phyloP scores from a whole-genome alignment of 129 eudicot species.

The Solidago caesia region DNA sequence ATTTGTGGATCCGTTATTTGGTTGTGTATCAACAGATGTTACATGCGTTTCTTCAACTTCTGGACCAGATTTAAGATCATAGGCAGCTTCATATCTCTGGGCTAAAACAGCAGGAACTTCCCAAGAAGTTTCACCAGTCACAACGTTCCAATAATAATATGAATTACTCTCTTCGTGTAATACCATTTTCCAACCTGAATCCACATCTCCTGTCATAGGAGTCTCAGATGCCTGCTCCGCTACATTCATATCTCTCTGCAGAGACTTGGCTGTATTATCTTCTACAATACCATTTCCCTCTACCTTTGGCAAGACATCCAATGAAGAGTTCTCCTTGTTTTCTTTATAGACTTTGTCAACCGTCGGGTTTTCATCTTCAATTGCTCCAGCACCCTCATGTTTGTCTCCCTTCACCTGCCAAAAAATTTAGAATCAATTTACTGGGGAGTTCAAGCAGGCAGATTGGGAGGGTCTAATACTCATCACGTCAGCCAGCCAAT shows the following conservation, averaged over 20 bases:
- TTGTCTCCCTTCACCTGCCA: constrained; percentile 44
- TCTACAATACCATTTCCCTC: constrained; percentile 31
- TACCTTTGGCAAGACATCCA: constrained; percentile 29
- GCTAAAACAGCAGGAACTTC: constrained; percentile 61
- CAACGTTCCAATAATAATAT: constrained; percentile 89
- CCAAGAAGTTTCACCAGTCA: constrained; percentile 97
- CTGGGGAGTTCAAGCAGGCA: not conserved
- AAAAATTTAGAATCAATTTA: not conserved
- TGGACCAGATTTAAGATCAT: constrained; percentile 28
- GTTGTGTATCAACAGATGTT: constrained; percentile 28
- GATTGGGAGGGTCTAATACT: too few relatives aligned
- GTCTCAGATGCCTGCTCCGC: constrained; percentile 10
- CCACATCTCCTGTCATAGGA: constrained; percentile 31
- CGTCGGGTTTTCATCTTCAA: constrained; percentile 19
- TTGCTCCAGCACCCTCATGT: constrained; percentile 31
- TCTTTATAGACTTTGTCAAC: constrained; percentile 33
- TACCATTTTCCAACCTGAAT: constrained; percentile 88
- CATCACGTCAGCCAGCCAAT: not conserved
- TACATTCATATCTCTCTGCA: constrained; percentile 17
- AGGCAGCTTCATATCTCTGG: constrained; percentile 38
- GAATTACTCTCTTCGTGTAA: constrained; percentile 87
- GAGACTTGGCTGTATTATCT: constrained; percentile 25
- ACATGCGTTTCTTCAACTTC: constrained; percentile 34
- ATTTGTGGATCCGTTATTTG: constrained; percentile 17
- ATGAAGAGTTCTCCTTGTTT: constrained; percentile 29